Conservation (phyloP, 83 land plant species). For the Thuja plicata region DNA sequence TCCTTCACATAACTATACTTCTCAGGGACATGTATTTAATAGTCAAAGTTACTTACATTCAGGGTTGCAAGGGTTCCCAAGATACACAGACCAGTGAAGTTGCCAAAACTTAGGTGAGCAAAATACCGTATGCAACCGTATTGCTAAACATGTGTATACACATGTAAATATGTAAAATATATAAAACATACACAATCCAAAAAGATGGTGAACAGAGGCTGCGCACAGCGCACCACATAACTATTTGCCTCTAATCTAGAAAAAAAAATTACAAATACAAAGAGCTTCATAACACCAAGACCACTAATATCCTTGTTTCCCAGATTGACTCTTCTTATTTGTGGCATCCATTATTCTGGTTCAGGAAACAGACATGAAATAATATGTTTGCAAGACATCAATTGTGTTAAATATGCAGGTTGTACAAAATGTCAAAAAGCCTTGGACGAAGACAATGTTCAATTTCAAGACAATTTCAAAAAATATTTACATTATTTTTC, state of each 20-base stretch:
- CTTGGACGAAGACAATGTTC: neutral
- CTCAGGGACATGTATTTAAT: neutral
- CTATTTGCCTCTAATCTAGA: neutral
- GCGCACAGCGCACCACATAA: neutral
- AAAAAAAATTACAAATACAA: neutral
- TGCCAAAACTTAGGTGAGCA: no score
- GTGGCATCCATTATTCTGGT: neutral
- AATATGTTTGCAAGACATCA: neutral
- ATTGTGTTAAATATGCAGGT: neutral
- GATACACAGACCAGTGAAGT: neutral
- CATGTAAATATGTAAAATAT: neutral
- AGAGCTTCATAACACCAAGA: neutral
- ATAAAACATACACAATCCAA: neutral
- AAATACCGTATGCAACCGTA: no score
- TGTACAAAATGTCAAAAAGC: neutral
- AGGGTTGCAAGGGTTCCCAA: neutral
- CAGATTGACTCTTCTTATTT: neutral
- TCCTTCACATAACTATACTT: neutral
- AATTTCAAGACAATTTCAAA: neutral
- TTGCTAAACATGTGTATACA: no score
- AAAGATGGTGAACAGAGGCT: no score
- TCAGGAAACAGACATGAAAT: neutral
- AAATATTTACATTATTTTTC: neutral
- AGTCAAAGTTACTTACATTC: neutral
- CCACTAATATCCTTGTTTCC: neutral